Conservation (phyloP, 2,329 filamentous ascomycete species). For the Aspergillus sp. region DNA sequence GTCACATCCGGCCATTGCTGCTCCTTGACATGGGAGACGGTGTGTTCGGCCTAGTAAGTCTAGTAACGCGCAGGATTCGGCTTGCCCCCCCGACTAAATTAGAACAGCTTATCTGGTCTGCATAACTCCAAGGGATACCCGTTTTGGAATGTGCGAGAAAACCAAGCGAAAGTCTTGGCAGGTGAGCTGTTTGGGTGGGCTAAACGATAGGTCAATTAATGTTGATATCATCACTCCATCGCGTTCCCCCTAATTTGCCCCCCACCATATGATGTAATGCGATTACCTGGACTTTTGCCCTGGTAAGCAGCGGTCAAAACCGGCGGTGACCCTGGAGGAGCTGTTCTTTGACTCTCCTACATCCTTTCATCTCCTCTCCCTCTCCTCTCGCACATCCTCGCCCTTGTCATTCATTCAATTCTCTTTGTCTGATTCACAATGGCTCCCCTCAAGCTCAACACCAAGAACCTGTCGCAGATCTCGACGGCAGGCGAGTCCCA, state of each 20-base stretch:
- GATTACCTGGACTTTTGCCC: not conserved
- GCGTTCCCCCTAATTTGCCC: not conserved
- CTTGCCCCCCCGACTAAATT: too few relatives aligned
- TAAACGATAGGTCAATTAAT: not conserved
- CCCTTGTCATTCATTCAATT: not conserved
- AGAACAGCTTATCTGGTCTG: too few relatives aligned
- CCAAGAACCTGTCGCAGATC: slow-evolving; percentile 41
- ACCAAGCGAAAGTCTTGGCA: not conserved
- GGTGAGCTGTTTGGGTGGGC: too few relatives aligned
- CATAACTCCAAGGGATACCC: not conserved
- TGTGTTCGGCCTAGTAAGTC: too few relatives aligned
- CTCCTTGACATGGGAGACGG: too few relatives aligned
- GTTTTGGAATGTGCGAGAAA: not conserved
- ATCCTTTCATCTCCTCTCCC: not conserved
- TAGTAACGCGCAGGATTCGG: too few relatives aligned
- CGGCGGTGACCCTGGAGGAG: slow-evolving; percentile 14
- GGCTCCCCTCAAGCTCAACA: slow-evolving; percentile 41
- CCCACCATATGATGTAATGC: slow-evolving; percentile 4
- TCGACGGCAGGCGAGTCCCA: slow-evolving; percentile 22
- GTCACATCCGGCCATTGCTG: too few relatives aligned
- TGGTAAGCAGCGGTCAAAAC: slow-evolving; percentile 15
- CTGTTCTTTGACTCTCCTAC: not conserved
- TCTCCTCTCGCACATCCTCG: not conserved
- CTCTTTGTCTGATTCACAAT: slow-evolving; percentile 20
- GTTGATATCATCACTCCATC: not conserved